Evolutionary conservation across 1,284 basidiomycete genomes (phyloP).

Genomic region (Ganoderma resinaceum): DNA sequence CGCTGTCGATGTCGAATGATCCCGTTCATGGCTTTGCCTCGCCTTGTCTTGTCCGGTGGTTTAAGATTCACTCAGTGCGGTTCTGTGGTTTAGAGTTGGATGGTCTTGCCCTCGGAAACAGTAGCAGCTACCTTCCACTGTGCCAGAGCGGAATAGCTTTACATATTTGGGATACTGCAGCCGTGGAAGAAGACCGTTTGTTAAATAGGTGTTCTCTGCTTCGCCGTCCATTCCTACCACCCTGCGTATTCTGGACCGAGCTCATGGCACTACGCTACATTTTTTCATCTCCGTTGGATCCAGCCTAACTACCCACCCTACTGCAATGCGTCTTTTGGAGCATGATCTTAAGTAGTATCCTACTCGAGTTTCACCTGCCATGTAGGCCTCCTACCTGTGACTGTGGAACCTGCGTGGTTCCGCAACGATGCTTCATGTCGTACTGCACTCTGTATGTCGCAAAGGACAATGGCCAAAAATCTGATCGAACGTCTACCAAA

Average conservation of each 20-base stretch:
- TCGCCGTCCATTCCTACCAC: neutral
- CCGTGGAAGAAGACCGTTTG: neutral
- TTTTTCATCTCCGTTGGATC: neutral
- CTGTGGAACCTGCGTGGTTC: no score
- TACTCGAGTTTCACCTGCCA: no score
- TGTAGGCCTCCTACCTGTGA: no score
- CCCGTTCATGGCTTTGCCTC: neutral
- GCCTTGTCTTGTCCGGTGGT: neutral
- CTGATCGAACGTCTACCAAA: no score
- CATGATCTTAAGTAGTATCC: neutral
- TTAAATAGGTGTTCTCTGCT: neutral
- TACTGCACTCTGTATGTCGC: no score
- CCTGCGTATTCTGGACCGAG: neutral
- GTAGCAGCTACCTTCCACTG: neutral
- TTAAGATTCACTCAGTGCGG: neutral
- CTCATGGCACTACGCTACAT: neutral
- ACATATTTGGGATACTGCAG: neutral
- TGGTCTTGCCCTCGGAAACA: neutral
- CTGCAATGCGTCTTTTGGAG: neutral
- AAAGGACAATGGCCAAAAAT: no score
- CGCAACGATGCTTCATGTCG: no score
- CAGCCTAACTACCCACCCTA: neutral
- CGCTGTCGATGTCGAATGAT: neutral
- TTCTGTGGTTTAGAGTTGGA: neutral
- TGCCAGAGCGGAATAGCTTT: neutral